phyloP scores from a whole-genome alignment of 495 filamentous ascomycete species.

The Xylaria telfairii region DNA sequence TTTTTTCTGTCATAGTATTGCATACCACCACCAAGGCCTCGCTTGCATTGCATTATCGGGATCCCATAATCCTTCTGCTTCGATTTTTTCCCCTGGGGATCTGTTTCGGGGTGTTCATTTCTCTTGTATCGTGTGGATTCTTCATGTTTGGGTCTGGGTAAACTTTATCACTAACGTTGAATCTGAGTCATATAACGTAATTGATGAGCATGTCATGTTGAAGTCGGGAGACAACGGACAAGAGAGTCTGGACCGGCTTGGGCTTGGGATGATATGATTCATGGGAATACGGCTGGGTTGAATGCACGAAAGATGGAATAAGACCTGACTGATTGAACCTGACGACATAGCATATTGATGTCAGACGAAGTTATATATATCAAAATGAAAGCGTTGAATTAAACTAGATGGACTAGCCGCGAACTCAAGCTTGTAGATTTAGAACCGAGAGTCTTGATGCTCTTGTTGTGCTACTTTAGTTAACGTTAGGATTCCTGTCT shows the following conservation, averaged over 20 bases:
- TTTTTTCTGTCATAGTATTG: not conserved
- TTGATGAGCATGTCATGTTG: constrained; percentile 10
- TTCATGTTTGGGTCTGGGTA: constrained; percentile 15
- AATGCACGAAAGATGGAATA: not conserved
- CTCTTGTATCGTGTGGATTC: constrained; percentile 23
- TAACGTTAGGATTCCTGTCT: not conserved
- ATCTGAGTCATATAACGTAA: constrained; percentile 17
- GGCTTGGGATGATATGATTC: constrained; percentile 10
- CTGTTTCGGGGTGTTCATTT: not conserved
- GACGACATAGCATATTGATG: not conserved
- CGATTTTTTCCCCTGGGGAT: not conserved
- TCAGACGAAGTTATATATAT: constrained; percentile 4
- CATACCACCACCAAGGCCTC: not conserved
- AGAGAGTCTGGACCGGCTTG: not conserved
- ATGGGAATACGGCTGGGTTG: not conserved
- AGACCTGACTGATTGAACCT: not conserved
- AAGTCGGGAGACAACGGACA: not conserved
- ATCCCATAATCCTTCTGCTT: not conserved
- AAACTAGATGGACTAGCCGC: not conserved
- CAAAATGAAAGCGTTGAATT: constrained; percentile 2
- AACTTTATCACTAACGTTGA: constrained; percentile 10
- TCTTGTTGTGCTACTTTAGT: not conserved
- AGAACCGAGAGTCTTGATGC: not conserved
- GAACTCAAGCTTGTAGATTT: not conserved
- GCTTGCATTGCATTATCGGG: constrained; percentile 8